Evolutionary conservation across 768 basidiomycete genomes (phyloP), one percentile per base, ranked within the genome.

Genomic region (Amanita pseudoporphyria): DNA sequence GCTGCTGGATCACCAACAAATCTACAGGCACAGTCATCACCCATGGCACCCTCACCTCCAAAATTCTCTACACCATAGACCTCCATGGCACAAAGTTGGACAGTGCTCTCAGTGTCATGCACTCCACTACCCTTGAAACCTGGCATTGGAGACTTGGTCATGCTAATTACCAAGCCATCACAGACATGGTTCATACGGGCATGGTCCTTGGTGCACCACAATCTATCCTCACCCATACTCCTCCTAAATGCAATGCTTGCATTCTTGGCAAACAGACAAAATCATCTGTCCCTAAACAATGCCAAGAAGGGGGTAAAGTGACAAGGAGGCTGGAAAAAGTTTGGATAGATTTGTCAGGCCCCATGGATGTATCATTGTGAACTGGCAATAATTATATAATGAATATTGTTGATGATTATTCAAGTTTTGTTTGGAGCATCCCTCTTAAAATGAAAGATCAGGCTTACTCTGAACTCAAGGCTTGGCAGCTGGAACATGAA

Each of bases 231-330:
- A n/a, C n/a, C n/a, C n/a, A n/a, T n/a, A n/a, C n/a, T n/a, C n/a
- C n/a, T n/a, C n/a, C n/a, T n/a, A n/a, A n/a, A n/a, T n/a, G n/a
- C n/a, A n/a, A n/a, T n/a, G n/a, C n/a, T n/a, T n/a, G n/a, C n/a
- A n/a, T n/a, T n/a, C n/a, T n/a, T n/a, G n/a, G 70, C 5, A 71
- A 72, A 54, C 68, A 72, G 67, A 63, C 58, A 0, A 53, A 53
- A 10, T 54, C 53, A 1, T 55, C 62, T 9, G 62, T 71, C 12
- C 67, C 68, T 0, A 64, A 63, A 47, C 46, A 48, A 22, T 37
- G 59, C 5, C 54, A 59, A 44, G 40, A 37, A n/a, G 54, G 53
- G 18, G 55, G 54, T 38, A 58, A 59, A 45, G 63, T 64, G 9
- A 58, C 45, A 9, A 37, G 58, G 43, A 53, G 44, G 38, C 47